A percentile compares a stretch with the other conserved stretches of the same genome.
Conservation (phyloP, 164 flowering plant genomes). For the Nelumbo lutea region DNA sequence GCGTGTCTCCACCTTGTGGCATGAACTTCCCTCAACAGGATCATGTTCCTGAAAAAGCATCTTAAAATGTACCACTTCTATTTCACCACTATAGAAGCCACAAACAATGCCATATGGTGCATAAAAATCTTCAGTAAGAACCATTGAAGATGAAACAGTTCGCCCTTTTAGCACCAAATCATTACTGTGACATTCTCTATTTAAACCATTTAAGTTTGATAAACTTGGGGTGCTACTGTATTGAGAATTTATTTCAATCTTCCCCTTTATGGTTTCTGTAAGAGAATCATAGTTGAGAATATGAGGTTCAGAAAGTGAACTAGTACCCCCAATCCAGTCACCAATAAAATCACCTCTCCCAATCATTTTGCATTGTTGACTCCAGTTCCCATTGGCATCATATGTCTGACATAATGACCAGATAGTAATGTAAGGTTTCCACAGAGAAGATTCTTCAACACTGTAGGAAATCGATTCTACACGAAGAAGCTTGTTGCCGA, state of each 20-base stretch:
- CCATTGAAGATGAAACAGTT: constrained; percentile 79
- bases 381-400: constrained; percentile 19
- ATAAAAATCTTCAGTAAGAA: constrained; percentile 49
- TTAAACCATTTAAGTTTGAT: constrained; percentile 11
- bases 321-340: constrained; percentile 31
- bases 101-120: constrained; percentile 78
- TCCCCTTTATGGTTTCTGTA: constrained; percentile 5
- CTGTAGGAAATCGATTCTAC: constrained; percentile 50
- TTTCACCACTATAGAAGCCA: constrained; percentile 74
- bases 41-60: constrained; percentile 27
- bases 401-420: constrained; percentile 39
- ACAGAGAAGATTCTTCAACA: constrained; percentile 41
- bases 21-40: constrained; percentile 23
- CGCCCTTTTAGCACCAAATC: constrained; percentile 17
- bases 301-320: constrained; percentile 15
- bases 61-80: constrained; percentile 59
- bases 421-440: constrained; percentile 61
- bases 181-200: constrained; percentile 10
- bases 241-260: constrained; percentile 10
- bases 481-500: constrained; percentile 47
- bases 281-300: not conserved
- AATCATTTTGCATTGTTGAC: constrained; percentile 28
- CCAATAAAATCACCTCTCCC: constrained; percentile 44
- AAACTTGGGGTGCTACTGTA: constrained; percentile 14
- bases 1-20: constrained; percentile 21